phyloP scores from a whole-genome alignment of 768 basidiomycete genomes.

The Amanita pallidorosea region DNA sequence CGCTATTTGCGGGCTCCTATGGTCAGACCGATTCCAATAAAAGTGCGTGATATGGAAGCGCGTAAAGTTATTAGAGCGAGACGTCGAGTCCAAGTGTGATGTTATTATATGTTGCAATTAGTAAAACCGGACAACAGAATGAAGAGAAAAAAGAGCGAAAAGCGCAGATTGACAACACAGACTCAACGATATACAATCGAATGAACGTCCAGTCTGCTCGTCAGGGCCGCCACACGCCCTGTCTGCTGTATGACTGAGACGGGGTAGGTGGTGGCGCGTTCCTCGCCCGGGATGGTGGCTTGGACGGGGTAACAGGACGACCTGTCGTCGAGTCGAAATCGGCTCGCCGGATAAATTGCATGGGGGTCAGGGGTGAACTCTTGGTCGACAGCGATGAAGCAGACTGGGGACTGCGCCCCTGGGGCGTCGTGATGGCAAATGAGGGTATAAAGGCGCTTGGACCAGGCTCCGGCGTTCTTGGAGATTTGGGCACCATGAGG shows the following conservation, averaged over 20 bases:
- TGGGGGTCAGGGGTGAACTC: constrained; percentile 57
- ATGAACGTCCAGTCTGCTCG: neutral
- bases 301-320: constrained; percentile 60
- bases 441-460: constrained; percentile 46
- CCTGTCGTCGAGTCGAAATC: constrained; percentile 39
- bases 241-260: constrained; percentile 9
- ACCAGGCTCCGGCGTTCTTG: constrained; percentile 60
- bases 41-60: neutral
- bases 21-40: neutral
- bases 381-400: constrained; percentile 44
- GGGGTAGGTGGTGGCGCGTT: constrained; percentile 10
- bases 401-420: constrained; percentile 38
- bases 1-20: neutral
- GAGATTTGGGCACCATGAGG: constrained; percentile 24
- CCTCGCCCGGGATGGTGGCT: constrained; percentile 34
- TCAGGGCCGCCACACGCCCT: constrained; percentile 59
- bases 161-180: neutral
- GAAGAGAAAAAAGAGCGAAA: neutral
- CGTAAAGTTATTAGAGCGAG: neutral
- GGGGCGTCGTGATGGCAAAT: constrained; percentile 53
- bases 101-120: neutral
- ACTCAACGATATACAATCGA: neutral
- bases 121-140: neutral
- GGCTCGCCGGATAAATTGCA: constrained; percentile 81
- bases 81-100: neutral